Evolutionary conservation across 371 early-diverging fungal species (phyloP).

Genomic region (Umbelopsis sp.): DNA sequence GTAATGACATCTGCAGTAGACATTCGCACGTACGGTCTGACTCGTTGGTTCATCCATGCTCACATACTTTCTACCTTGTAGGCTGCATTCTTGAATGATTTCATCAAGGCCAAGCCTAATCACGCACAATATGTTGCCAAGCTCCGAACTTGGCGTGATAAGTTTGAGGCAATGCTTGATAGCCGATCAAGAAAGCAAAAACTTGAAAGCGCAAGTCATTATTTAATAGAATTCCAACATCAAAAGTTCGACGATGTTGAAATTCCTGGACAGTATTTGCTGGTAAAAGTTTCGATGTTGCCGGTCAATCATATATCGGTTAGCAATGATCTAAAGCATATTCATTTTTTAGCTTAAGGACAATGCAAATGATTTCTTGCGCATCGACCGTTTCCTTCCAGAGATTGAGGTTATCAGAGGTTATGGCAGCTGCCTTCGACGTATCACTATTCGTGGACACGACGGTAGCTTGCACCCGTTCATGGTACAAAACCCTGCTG

Average conservation of each 20-base stretch:
- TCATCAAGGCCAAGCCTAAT: slow-evolving; percentile 81
- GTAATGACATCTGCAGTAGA: background rate
- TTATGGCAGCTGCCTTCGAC: slow-evolving; percentile 73
- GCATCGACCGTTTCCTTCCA: slow-evolving; percentile 93
- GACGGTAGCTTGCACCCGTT: slow-evolving; percentile 91
- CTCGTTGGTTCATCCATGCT: too few relatives aligned
- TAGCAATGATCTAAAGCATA: background rate
- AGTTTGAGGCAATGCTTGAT: slow-evolving; percentile 84
- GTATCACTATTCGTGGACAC: slow-evolving; percentile 88
- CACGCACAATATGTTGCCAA: slow-evolving; percentile 80
- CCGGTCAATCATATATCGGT: background rate
- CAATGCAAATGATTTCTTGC: slow-evolving; percentile 88
- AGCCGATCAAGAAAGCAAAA: slow-evolving; percentile 80
- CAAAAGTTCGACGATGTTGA: slow-evolving; percentile 97
- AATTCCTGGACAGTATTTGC: slow-evolving; percentile 96
- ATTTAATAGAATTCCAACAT: slow-evolving; percentile 96
- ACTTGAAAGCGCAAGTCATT: slow-evolving; percentile 85
- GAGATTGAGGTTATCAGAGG: slow-evolving; percentile 84
- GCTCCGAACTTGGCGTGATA: slow-evolving; percentile 87
- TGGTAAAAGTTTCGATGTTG: slow-evolving; percentile 45
- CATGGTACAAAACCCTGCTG: slow-evolving; percentile 89
- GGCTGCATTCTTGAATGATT: slow-evolving; percentile 87
- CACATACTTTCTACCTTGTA: background rate
- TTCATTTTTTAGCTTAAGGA: slow-evolving; percentile 60
- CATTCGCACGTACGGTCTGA: too few relatives aligned